Evolutionary conservation across 169 alveolate genomes (phyloP), one percentile per base, ranked within the genome.

Genomic region (Plasmodium gallinaceum): DNA sequence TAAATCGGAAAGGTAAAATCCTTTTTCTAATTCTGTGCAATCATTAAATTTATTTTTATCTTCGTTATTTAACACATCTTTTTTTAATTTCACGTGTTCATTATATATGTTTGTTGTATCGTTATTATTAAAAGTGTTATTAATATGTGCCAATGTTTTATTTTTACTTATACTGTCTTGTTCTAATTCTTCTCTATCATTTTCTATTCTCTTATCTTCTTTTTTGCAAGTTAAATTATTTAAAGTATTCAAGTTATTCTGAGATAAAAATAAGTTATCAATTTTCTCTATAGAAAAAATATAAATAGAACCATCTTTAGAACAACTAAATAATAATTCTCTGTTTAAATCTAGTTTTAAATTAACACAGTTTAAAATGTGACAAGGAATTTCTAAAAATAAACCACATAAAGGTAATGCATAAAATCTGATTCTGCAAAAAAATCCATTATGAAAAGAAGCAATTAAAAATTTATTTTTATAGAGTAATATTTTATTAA

Each of bases 381-480:
- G 91, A 61, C 91, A 83, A 18, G 91, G 91, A n/a, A 83, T 83
- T 83, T 83, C 91, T 71, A 83, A 83, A 43, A 32, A 83, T 43
- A 83, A 20, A 10, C 91, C 91, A 69, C 64, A 54, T 39, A 83
- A 62, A 37, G 91, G 91, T 54, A 83, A 71, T 9, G 18, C 12
- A 57, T 83, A 83, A 69, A 83, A 83, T 69, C 91, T 16, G 6
- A 83, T 83, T 54, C 91, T 52, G 16, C 74, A 83, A 22, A 68
- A 83, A 58, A 45, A 83, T n/a, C 91, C 91, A 69, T 83, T 83
- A 51, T 83, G 48, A 83, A 32, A 83, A 8, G 91, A 20, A 26
- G 86, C 62, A 22, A 83, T 83, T 16, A 83, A 51, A 48, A 83
- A 83, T 68, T 68, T 83, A 70, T 83, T 83, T 70, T 83, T 83